These are phyloP conservation scores for Nicotiana otophora DNA, from an alignment of 257 asterid genomes.

Conservation along the genomic window DNA sequence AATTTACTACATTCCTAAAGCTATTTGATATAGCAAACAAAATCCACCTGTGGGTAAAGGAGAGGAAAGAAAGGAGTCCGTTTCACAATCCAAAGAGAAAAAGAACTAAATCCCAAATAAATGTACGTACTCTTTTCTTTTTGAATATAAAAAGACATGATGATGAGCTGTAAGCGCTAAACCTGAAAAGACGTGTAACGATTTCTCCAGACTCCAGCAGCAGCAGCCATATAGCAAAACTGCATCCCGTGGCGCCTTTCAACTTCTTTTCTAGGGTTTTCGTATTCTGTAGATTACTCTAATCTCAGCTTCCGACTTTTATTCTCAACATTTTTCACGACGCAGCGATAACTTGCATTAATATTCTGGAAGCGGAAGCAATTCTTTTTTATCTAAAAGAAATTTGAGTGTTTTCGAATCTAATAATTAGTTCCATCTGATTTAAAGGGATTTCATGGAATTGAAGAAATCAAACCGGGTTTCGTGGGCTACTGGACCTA, in stretches of 20 bases:
- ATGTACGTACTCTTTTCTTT: not conserved
- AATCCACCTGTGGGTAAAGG: too few species aligned
- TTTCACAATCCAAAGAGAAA: too few species aligned
- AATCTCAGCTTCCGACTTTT: not conserved
- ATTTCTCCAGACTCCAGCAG: not conserved
- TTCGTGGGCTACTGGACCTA: constrained; percentile 10
- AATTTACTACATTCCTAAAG: too few species aligned
- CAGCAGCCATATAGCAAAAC: not conserved
- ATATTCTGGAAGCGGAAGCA: not conserved
- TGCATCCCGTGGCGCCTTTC: not conserved
- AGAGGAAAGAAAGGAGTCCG: too few species aligned
- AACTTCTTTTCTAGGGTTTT: not conserved
- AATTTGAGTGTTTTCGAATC: not conserved
- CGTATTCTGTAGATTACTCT: not conserved
- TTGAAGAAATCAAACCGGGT: constrained; percentile 2
- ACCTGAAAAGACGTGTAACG: not conserved
- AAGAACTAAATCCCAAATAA: not conserved
- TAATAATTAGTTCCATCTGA: not conserved
- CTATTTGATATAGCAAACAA: too few species aligned
- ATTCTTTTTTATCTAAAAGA: not conserved
- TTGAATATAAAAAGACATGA: not conserved
- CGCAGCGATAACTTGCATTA: not conserved
- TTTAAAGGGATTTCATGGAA: not conserved
- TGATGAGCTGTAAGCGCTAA: not conserved
- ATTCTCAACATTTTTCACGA: not conserved